Conservation (phyloP, 1,139 yeast species). For the Nakaseomyces sp. region DNA sequence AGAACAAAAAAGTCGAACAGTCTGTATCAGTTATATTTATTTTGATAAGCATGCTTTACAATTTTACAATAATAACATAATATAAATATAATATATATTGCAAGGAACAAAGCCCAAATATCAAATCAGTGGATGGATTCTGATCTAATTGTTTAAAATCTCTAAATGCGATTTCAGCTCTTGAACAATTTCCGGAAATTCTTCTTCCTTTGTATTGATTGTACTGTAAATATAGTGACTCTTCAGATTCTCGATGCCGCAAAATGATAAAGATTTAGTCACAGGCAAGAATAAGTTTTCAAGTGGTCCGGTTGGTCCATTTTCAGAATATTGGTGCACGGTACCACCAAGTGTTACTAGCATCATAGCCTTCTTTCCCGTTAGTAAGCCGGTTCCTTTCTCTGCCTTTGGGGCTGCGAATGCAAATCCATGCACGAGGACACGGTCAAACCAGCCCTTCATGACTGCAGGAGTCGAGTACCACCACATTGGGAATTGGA, state of each 20-base stretch:
- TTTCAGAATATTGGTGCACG: slow-evolving; percentile 11
- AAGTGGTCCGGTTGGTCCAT: slow-evolving; percentile 22
- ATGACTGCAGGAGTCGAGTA: slow-evolving; percentile 23
- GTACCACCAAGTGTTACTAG: slow-evolving; percentile 19
- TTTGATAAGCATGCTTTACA: too few species aligned
- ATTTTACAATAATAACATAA: too few species aligned
- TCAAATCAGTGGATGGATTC: too few species aligned
- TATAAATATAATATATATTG: too few species aligned
- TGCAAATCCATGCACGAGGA: slow-evolving; percentile 18
- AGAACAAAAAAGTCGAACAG: too few species aligned
- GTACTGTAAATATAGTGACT: background rate
- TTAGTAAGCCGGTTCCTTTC: slow-evolving; percentile 20
- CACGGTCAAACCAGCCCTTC: slow-evolving; percentile 27
- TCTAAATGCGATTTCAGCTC: background rate
- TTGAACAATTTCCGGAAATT: background rate
- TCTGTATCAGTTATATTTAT: too few species aligned
- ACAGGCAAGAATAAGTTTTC: slow-evolving; percentile 23
- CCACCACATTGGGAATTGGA: slow-evolving; percentile 28
- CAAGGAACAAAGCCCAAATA: too few species aligned
- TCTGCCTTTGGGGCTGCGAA: slow-evolving; percentile 17
- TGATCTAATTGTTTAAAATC: too few species aligned
- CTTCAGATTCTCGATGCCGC: background rate
- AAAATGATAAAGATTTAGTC: background rate
- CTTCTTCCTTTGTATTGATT: background rate
- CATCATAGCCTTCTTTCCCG: slow-evolving; percentile 21